phyloP scores from a whole-genome alignment of 1,139 yeast genomes.

The Yamadazyma triangularis region DNA sequence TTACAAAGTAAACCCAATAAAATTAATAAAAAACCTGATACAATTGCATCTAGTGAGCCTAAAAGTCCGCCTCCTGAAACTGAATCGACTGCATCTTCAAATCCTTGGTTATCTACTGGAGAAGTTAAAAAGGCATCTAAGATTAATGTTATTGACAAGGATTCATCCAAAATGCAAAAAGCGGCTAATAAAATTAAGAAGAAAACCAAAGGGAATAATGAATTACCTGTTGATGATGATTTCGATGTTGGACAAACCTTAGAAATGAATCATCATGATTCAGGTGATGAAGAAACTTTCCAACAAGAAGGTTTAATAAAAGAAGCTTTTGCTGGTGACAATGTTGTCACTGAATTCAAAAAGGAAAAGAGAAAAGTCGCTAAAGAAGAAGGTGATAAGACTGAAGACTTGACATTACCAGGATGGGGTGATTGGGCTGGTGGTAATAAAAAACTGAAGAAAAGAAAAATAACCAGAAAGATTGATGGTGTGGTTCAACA shows the following conservation, averaged over 20 bases:
- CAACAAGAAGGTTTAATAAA: conserved; percentile 78
- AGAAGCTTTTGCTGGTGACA: conserved; percentile 97
- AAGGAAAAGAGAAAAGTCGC: conserved; percentile 66
- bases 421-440: conserved; percentile 95
- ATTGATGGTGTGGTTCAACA: conserved; percentile 68
- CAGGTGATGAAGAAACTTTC: conserved; percentile 45
- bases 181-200: conserved; percentile 50
- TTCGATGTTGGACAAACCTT: conserved; percentile 50
- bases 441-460: conserved; percentile 49
- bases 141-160: conserved; percentile 51
- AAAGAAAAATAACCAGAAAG: conserved; percentile 61
- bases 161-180: conserved; percentile 53
- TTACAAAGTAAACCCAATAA: conserved; percentile 29
- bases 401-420: conserved; percentile 79
- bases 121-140: conserved; percentile 47
- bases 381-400: conserved; percentile 82
- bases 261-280: conserved; percentile 34
- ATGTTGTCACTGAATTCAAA: conserved; percentile 74
- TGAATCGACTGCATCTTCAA: conserved; percentile 21
- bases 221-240: conserved; percentile 22
- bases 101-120: conserved; percentile 69
- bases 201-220: conserved; percentile 20
- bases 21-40: no score
- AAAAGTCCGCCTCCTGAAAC: conserved; percentile 2
- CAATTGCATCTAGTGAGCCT: neutral